These are phyloP conservation scores for Candida verbasci DNA, from an alignment of 805 yeast species.

Conservation along the genomic window DNA sequence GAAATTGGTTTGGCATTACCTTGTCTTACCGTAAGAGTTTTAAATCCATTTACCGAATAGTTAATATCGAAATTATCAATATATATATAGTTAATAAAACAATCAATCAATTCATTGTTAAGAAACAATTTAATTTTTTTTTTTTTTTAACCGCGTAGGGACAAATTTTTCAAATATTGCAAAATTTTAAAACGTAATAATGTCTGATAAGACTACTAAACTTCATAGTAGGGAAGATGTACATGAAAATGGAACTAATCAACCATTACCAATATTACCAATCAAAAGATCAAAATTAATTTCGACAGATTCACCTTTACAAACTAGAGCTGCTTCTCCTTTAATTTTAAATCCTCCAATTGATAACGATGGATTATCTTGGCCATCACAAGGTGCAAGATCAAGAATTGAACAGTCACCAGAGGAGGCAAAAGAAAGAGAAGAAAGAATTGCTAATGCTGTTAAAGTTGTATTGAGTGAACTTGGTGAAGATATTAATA, in stretches of 20 bases:
- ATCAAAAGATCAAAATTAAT: conserved; percentile 18
- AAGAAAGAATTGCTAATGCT: conserved; percentile 76
- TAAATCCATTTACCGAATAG: conserved; percentile 68
- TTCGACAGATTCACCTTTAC: conserved; percentile 50
- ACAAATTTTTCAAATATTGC: no score
- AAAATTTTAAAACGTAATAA: no score
- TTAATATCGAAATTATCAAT: background rate
- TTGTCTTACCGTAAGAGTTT: conserved; percentile 84
- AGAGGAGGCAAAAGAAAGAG: conserved; percentile 64
- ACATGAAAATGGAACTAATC: conserved; percentile 14
- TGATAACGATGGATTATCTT: conserved; percentile 85
- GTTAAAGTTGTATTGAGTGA: conserved; percentile 74
- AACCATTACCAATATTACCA: conserved; percentile 18
- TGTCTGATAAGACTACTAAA: conserved; percentile 10
- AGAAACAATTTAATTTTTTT: no score
- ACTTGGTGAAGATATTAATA: conserved; percentile 82
- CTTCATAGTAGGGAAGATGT: no score
- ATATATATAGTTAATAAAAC: no score
- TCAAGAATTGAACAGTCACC: conserved; percentile 63
- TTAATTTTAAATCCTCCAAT: conserved; percentile 81
- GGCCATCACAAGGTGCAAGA: conserved; percentile 90
- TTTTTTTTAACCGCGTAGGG: background rate
- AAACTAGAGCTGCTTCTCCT: conserved; percentile 77
- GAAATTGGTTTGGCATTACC: conserved; percentile 96
- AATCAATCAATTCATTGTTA: no score